These are phyloP conservation scores for Edaphochlamys debaryana DNA, from an alignment of 139 green algal genomes.

Conservation along the genomic window DNA sequence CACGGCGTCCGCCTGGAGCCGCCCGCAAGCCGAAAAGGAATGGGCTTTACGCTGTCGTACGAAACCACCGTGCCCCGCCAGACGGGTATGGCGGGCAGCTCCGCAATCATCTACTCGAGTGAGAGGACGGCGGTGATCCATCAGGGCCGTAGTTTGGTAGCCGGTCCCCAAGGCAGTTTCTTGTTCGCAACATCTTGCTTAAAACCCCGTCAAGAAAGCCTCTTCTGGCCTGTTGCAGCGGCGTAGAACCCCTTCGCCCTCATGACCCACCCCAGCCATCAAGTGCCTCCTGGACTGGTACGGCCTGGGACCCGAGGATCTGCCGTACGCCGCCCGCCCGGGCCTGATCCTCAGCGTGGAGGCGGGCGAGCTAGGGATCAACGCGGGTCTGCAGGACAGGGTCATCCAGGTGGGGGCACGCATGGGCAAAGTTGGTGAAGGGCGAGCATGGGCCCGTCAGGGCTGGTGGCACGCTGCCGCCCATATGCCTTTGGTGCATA, in stretches of 20 bases:
- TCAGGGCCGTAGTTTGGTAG: too few relatives aligned
- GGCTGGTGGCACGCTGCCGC: too few relatives aligned
- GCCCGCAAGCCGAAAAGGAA: too few relatives aligned
- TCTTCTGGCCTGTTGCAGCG: too few relatives aligned
- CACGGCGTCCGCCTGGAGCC: constrained; percentile 56
- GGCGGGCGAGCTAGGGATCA: constrained; percentile 82
- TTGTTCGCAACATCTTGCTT: too few relatives aligned
- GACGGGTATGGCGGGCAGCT: constrained; percentile 86
- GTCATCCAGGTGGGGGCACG: constrained; percentile 79
- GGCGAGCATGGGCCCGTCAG: too few relatives aligned
- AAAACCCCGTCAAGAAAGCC: too few relatives aligned
- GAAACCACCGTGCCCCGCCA: constrained; percentile 89
- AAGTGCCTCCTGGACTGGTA: constrained; percentile 87
- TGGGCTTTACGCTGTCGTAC: constrained; percentile 85
- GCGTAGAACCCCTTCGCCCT: too few relatives aligned
- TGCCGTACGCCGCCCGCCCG: constrained; percentile 70
- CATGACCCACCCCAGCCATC: too few relatives aligned
- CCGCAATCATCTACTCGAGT: constrained; percentile 85
- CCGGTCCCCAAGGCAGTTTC: too few relatives aligned
- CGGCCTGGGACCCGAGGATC: constrained; percentile 52
- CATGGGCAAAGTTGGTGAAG: too few relatives aligned
- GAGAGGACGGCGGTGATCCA: not conserved
- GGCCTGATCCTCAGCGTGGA: constrained; percentile 82
- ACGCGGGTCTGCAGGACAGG: constrained; percentile 89
- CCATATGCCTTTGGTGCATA: too few relatives aligned